Percentiles rank a stretch among this genome's conserved stretches.
These are phyloP conservation scores for Chytridiales sp. DNA, from an alignment of 371 early-diverging fungal species.

Conservation along the genomic window DNA sequence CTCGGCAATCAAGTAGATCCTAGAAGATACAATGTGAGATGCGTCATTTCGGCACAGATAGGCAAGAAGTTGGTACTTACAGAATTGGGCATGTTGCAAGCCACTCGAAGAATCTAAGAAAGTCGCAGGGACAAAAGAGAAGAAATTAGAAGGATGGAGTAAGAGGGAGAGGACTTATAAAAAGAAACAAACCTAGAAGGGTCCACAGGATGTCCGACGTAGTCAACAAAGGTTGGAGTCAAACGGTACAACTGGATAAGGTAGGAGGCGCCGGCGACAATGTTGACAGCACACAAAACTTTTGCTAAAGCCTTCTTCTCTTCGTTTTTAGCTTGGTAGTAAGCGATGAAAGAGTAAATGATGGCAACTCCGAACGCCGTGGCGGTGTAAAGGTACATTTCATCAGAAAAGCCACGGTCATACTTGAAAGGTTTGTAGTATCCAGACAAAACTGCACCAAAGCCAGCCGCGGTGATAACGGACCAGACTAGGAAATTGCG, in stretches of 20 bases:
- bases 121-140: no score
- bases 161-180: no score
- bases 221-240: slow-evolving; percentile 26
- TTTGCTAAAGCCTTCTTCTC: slow-evolving; percentile 10
- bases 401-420: slow-evolving; percentile 26
- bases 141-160: no score
- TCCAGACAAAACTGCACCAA: slow-evolving; percentile 5
- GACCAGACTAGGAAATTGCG: slow-evolving; percentile 25
- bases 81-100: slow-evolving; percentile 30
- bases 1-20: slow-evolving; percentile 30
- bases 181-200: no score
- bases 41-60: background rate
- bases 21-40: background rate
- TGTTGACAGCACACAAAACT: slow-evolving; percentile 10
- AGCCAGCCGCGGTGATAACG: slow-evolving; percentile 7
- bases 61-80: background rate
- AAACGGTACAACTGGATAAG: slow-evolving; percentile 15
- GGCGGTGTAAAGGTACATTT: slow-evolving; percentile 31
- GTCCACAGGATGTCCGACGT: slow-evolving; percentile 33
- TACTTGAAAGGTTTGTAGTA: slow-evolving; percentile 5
- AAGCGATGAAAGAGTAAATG: slow-evolving; percentile 14
- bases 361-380: slow-evolving; percentile 25
- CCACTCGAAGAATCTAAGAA: slow-evolving; percentile 47
- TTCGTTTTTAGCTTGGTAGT: background rate
- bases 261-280: slow-evolving; percentile 9